A percentile compares a stretch with the other conserved stretches of the same genome.
Conservation (phyloP, 148 eudicot species). For the Persicaria tinctoria region DNA sequence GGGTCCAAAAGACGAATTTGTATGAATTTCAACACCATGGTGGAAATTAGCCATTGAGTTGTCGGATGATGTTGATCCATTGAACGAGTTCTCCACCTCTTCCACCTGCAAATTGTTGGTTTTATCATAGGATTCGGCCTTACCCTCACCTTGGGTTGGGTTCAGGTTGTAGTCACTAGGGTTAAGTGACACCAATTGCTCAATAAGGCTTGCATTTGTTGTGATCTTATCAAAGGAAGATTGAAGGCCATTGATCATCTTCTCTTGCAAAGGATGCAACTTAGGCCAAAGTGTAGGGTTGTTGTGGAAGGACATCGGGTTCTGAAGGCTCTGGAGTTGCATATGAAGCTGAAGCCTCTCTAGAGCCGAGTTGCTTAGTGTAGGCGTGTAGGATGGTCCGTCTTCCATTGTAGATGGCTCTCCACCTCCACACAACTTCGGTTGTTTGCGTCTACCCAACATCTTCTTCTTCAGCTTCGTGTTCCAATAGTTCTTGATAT, state of each 20-base stretch:
- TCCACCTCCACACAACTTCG: constrained; percentile 18
- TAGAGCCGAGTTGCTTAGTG: constrained; percentile 68
- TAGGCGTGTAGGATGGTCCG: constrained; percentile 18
- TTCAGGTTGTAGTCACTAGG: neutral
- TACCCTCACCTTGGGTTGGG: neutral
- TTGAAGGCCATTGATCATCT: constrained; percentile 47
- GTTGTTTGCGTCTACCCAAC: constrained; percentile 49
- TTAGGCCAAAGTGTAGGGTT: constrained; percentile 69
- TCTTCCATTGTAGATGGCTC: constrained; percentile 10
- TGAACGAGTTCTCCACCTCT: constrained; percentile 7
- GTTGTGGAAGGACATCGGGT: constrained; percentile 47
- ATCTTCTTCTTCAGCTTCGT: constrained; percentile 73
- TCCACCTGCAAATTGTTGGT: neutral
- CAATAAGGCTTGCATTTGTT: neutral
- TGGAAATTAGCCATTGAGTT: constrained; percentile 5
- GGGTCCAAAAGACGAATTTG: neutral
- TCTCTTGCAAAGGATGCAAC: constrained; percentile 64
- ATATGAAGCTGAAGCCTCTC: constrained; percentile 96
- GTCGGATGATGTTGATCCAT: constrained; percentile 9
- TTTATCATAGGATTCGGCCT: neutral
- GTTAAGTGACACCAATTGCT: constrained; percentile 4
- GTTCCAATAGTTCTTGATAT: constrained; percentile 85
- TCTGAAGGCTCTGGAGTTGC: constrained; percentile 64
- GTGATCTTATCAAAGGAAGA: constrained; percentile 4
- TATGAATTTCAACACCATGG: constrained; percentile 9